Evolutionary conservation across 208 protist species (phyloP), one percentile per base, ranked within the genome.

Genomic region (Porcisia hertigi): DNA sequence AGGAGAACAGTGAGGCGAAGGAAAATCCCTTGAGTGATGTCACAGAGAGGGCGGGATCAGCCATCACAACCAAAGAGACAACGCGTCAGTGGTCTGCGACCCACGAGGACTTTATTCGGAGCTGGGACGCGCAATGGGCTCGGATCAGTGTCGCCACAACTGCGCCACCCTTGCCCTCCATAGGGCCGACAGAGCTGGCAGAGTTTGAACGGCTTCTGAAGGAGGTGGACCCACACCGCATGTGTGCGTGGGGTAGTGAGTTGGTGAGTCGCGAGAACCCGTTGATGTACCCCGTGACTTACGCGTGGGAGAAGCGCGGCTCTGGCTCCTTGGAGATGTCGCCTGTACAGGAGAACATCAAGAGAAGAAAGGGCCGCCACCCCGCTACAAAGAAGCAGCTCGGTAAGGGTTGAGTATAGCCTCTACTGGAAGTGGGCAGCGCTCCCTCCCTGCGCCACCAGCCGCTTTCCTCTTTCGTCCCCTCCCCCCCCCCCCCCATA

Each of bases 221-320:
- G 30, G 54, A 70, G 39, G 45, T 60, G 14, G 80, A 84, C 60
- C 75, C 80, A 8, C 66, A 77, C 60, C 80, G 80, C 18, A 45
- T 69, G 1, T 60, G 80, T 12, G 62, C 73, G 25, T 84, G 80
- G 80, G 54, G 72, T 55, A 82, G 77, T 55, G 77, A 77, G 71
- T 30, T 69, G 54, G 64, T 82, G 52, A 74, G 63, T 18, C 55
- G 52, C 39, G 77, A 72, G 41, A 82, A 54, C 43, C 49, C 77
- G 25, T 53, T 82, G 43, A 34, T 82, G 64, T 66, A 82, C 60
- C 77, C 77, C 0, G 39, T 82, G 7, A 59, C 70, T 25, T 77
- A 77, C 67, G 20, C 58, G n/a, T 74, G 64, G 77, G 30, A 14
- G 12, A 8, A 45, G 39, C 14, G 9, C 71, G 64, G 14, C n/a